phyloP scores from a whole-genome alignment of 768 basidiomycete species.

The Podaxis carcinomalis region DNA sequence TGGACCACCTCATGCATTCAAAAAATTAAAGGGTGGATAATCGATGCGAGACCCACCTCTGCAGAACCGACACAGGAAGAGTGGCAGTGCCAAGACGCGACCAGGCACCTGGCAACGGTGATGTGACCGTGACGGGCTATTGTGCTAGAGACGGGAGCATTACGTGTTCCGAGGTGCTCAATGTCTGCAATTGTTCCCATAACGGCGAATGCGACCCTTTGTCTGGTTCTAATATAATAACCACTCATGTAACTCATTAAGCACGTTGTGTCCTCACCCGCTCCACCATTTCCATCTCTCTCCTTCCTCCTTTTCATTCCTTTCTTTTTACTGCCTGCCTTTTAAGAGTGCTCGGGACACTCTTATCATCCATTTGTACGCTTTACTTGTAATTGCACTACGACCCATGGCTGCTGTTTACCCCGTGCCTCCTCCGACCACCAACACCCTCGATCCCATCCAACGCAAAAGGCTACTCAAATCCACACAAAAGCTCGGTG shows the following conservation, averaged over 20 bases:
- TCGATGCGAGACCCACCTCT: too few species aligned
- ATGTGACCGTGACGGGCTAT: neutral
- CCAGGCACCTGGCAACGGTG: neutral
- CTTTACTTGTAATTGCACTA: neutral
- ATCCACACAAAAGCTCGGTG: conserved; percentile 53
- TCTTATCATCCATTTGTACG: neutral
- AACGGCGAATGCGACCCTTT: neutral
- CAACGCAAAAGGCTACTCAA: conserved; percentile 53
- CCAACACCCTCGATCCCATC: conserved; percentile 39
- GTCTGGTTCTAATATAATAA: neutral
- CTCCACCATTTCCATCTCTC: neutral
- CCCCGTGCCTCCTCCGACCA: conserved; percentile 38
- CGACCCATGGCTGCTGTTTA: neutral
- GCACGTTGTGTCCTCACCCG: neutral
- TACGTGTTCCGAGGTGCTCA: neutral
- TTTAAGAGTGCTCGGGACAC: neutral
- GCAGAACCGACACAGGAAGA: too few species aligned
- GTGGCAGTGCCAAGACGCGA: too few species aligned
- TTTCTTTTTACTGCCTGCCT: neutral
- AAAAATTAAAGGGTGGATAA: too few species aligned
- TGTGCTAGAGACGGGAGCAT: neutral
- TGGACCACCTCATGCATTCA: too few species aligned
- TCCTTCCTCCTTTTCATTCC: neutral
- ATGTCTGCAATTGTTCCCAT: neutral
- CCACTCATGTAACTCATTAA: neutral